Evolutionary conservation across 176 grass and related monocot genomes (phyloP), one percentile per base, ranked within the genome.

Genomic region (Bromus sterilis): DNA sequence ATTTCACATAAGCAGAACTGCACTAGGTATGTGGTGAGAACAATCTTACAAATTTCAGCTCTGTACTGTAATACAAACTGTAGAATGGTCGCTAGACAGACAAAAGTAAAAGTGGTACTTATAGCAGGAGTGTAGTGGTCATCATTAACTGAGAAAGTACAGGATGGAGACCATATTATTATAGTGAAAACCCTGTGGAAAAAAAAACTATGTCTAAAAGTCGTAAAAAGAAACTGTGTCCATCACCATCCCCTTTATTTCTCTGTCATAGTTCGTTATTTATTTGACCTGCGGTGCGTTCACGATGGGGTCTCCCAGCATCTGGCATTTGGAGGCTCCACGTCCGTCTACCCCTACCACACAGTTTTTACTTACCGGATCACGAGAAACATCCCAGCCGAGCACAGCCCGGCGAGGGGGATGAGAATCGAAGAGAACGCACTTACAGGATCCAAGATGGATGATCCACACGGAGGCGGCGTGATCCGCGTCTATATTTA

Each of bases 321-420:
- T 51, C 4, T 89, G 68, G 76, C 69, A 80, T 2, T 20, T 60
- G 36, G 76, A 12, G 5, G 51, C 76, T 49, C 76, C 76, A 89
- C 82, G 69, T 66, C 46, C n/a, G 55, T 7, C 12, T 2, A 39
- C 0, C n/a, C 69, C 21, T 23, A 51, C 76, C 60, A 58, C 48
- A 76, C 9, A 0, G 33, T 51, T 79, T 66, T 51, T 4, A 6
- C 60, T 51, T 4, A 6, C 60, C 1, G 34, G 48, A 48, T 35
- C 13, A 2, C 8, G 4, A 23, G 21, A 9, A 75, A 49, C 29
- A 31, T 12, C 34, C 48, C 4, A 18, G 14, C 36, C 4, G 55
- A 7, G 34, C 30, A n/a, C n/a, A n/a, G n/a, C n/a, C n/a, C n/a
- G 24, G 26, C 5, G 30, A 30, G 36, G 18, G 62, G 76, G 24